These are phyloP conservation scores for Alternaria sp. DNA, from an alignment of 2,329 filamentous ascomycete species.

Conservation along the genomic window DNA sequence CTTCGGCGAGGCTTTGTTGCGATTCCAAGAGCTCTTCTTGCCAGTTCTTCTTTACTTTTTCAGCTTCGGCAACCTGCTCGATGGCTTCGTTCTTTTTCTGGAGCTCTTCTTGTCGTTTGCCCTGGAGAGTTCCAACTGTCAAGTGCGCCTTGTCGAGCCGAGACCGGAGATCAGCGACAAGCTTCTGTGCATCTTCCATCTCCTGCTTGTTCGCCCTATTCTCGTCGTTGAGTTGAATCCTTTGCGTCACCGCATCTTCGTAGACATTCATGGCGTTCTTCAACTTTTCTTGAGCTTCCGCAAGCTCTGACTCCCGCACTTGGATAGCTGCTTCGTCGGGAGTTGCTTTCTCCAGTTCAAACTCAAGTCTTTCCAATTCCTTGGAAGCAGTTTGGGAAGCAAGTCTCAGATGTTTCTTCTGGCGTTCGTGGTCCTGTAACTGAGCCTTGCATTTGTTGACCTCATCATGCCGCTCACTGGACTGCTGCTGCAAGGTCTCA, in stretches of 20 bases:
- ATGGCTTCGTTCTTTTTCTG: constrained; percentile 52
- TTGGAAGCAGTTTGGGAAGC: constrained; percentile 67
- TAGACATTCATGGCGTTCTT: constrained; percentile 61
- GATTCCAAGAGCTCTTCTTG: constrained; percentile 22
- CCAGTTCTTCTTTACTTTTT: constrained; percentile 36
- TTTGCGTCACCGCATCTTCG: constrained; percentile 56
- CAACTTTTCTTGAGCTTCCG: constrained; percentile 55
- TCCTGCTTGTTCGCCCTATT: constrained; percentile 36
- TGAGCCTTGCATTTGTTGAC: constrained; percentile 57
- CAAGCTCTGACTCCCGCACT: constrained; percentile 18
- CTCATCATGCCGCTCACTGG: constrained; percentile 49
- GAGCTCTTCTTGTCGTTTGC: constrained; percentile 44
- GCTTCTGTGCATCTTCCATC: constrained; percentile 37
- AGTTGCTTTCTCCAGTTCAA: constrained; percentile 64
- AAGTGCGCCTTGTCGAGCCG: constrained; percentile 38
- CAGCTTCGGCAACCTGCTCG: constrained; percentile 41
- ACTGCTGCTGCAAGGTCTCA: constrained; percentile 26
- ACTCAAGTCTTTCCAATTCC: constrained; percentile 68
- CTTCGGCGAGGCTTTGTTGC: constrained; percentile 30
- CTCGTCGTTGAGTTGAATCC: constrained; percentile 51
- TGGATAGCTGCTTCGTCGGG: constrained; percentile 66
- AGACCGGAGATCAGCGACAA: constrained; percentile 30
- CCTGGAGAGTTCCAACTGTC: constrained; percentile 36
- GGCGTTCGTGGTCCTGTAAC: constrained; percentile 58
- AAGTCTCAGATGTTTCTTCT: constrained; percentile 58